These are phyloP conservation scores for Irpex sp. DNA, from an alignment of 1,284 basidiomycete species.

Conservation along the genomic window DNA sequence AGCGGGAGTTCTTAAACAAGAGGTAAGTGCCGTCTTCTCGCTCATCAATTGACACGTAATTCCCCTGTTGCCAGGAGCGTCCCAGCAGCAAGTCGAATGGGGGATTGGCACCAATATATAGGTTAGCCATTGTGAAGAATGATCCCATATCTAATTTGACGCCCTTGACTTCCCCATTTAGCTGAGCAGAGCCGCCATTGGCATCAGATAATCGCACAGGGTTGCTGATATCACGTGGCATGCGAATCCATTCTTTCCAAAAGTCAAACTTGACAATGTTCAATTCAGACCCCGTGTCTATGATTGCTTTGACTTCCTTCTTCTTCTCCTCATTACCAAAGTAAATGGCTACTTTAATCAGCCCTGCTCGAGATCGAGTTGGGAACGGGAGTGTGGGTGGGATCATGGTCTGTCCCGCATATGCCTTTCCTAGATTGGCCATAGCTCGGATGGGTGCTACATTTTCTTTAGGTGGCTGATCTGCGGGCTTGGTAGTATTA, in stretches of 20 bases:
- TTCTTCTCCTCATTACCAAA: not conserved
- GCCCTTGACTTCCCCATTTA: not conserved
- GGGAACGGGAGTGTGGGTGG: not conserved
- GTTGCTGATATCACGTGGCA: conserved; percentile 1
- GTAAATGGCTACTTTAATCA: conserved; percentile 1
- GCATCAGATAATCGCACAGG: conserved; percentile 3
- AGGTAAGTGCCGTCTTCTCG: conserved; percentile 22
- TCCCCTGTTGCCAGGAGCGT: conserved; percentile 25
- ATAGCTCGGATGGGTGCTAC: not conserved
- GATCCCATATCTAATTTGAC: conserved; percentile 1
- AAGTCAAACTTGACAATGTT: conserved; percentile 2
- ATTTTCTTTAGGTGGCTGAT: not conserved
- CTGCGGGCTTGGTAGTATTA: not conserved
- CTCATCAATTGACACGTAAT: conserved; percentile 26
- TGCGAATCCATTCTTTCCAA: not conserved
- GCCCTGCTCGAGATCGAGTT: not conserved
- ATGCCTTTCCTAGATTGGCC: too few relatives aligned
- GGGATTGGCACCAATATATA: conserved; percentile 17
- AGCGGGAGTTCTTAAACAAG: conserved; percentile 6
- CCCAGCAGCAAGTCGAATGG: conserved; percentile 26
- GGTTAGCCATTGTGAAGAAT: conserved; percentile 9
- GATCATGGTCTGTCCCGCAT: too few relatives aligned
- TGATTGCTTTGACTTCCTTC: not conserved
- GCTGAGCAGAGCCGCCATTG: conserved; percentile 1
- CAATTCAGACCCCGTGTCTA: conserved; percentile 8